Evolutionary conservation across 1,284 basidiomycete species (phyloP).

Genomic region (Filobasidium uniguttulatum): DNA sequence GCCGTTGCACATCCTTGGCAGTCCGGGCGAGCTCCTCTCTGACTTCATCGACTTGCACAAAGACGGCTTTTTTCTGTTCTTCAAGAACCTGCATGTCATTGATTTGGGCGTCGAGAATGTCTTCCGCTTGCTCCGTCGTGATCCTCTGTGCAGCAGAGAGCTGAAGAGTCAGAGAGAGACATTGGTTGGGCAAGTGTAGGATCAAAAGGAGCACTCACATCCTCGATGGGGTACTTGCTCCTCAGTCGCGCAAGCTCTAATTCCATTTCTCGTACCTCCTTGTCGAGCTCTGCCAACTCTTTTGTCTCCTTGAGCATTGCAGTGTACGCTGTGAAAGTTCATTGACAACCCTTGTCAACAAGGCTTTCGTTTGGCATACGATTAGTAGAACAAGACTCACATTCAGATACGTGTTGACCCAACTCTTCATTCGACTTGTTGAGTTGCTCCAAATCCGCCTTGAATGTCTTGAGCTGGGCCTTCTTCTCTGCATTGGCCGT

Average conservation of each 20-base stretch:
- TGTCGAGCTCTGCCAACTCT: slow-evolving; percentile 48
- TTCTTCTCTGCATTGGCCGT: slow-evolving; percentile 55
- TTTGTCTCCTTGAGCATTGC: slow-evolving; percentile 36
- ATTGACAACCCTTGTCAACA: neutral
- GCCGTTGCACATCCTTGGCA: slow-evolving; percentile 42
- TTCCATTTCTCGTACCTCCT: slow-evolving; percentile 64
- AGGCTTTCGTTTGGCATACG: no score
- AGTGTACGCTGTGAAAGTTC: slow-evolving; percentile 20
- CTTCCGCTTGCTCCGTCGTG: slow-evolving; percentile 55
- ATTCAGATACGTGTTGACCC: slow-evolving; percentile 22
- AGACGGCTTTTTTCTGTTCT: slow-evolving; percentile 43
- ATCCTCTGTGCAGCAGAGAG: slow-evolving; percentile 41
- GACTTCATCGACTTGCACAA: slow-evolving; percentile 42
- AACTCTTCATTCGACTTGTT: slow-evolving; percentile 36
- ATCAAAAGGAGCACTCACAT: slow-evolving; percentile 21
- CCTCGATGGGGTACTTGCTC: slow-evolving; percentile 52
- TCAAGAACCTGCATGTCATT: slow-evolving; percentile 57
- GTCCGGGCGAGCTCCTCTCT: slow-evolving; percentile 48
- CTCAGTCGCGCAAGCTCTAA: slow-evolving; percentile 61
- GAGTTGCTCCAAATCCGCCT: slow-evolving; percentile 48
- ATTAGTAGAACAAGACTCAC: no score
- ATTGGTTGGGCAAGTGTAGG: neutral
- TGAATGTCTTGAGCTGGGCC: slow-evolving; percentile 48
- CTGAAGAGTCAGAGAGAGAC: neutral
- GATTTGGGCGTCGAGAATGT: slow-evolving; percentile 55